Percentiles rank a stretch among this genome's conserved stretches.
Evolutionary conservation across 2,329 filamentous ascomycete genomes (phyloP).

Genomic region (Nothopassalora personata): DNA sequence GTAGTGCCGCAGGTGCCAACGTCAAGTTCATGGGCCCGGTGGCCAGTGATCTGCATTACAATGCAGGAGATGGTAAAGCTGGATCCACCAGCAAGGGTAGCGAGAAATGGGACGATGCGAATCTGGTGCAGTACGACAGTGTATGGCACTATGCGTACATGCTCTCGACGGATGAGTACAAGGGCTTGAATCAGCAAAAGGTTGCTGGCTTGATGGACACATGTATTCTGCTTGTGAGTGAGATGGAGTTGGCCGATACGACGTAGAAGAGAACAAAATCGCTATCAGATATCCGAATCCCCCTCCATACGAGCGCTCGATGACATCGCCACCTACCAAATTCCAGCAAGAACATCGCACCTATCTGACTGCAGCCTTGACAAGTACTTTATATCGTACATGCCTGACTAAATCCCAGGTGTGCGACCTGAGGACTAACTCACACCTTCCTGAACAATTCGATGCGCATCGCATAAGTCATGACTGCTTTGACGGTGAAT

Average conservation of each 20-base stretch:
- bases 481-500: too few relatives aligned
- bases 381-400: too few relatives aligned
- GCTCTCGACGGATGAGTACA: conserved; percentile 15
- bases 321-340: too few relatives aligned
- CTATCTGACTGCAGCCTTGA: too few relatives aligned
- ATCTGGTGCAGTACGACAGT: conserved; percentile 20
- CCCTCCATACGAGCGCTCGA: too few relatives aligned
- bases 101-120: conserved; percentile 10
- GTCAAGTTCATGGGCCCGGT: conserved; percentile 18
- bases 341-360: too few relatives aligned
- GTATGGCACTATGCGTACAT: conserved; percentile 20
- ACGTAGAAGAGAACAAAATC: not conserved
- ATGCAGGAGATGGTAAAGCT: not conserved
- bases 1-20: conserved; percentile 12
- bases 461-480: too few relatives aligned
- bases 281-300: not conserved
- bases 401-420: too few relatives aligned
- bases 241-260: conserved; percentile 5
- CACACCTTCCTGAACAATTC: too few relatives aligned
- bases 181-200: conserved; percentile 15
- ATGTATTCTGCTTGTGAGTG: conserved; percentile 17
- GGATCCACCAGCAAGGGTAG: not conserved
- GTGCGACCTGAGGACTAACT: too few relatives aligned
- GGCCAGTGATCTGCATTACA: not conserved
- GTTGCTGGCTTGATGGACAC: conserved; percentile 17